Conservation (phyloP, 306 rosid species). For the Argentina anserina region DNA sequence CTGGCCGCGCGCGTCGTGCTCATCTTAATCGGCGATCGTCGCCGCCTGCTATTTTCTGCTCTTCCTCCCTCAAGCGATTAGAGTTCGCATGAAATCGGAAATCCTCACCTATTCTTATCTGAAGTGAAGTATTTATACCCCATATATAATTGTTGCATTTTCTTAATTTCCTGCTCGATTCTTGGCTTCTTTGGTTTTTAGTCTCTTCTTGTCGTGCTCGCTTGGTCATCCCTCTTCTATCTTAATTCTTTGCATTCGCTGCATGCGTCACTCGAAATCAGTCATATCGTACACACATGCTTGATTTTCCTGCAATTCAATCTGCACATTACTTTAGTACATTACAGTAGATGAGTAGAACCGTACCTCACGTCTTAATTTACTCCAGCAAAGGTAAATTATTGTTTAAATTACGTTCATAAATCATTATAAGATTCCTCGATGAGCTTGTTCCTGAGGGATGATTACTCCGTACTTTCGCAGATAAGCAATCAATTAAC, state of each 20-base stretch:
- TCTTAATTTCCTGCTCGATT: too few species aligned
- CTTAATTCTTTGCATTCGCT: background rate
- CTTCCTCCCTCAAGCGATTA: background rate
- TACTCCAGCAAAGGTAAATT: background rate
- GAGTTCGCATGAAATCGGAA: background rate
- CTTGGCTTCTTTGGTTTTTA: background rate
- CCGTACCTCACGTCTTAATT: background rate
- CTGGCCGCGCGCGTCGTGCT: constrained; percentile 10
- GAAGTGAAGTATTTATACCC: background rate
- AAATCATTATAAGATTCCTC: background rate
- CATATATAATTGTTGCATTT: background rate
- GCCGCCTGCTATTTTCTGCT: constrained; percentile 32
- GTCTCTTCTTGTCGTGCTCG: background rate
- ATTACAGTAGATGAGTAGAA: too few species aligned
- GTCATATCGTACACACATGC: background rate
- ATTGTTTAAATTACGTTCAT: background rate
- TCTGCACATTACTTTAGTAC: background rate
- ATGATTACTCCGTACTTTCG: background rate
- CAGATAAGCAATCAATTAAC: too few species aligned
- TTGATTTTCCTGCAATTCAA: background rate
- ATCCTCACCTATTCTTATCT: too few species aligned
- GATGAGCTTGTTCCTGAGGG: background rate
- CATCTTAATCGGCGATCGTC: constrained; percentile 11
- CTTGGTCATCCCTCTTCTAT: background rate
- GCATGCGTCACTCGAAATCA: background rate